Percentiles rank a stretch among this genome's conserved stretches.
Evolutionary conservation across 176 grass and related monocot genomes (phyloP).

Genomic region (Carex scoparia): DNA sequence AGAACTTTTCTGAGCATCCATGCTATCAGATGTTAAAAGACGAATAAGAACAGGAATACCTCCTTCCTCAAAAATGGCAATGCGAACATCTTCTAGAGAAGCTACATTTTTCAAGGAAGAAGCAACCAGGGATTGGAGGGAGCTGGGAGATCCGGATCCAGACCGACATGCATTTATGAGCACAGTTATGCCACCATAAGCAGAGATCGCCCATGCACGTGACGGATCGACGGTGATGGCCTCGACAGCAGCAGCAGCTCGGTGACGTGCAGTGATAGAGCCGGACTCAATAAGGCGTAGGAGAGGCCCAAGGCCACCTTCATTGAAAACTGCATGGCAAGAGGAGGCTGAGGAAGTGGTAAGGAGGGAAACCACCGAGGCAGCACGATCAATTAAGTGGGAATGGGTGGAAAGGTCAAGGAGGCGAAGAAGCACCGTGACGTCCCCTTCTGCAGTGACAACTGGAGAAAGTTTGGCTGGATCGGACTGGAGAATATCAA

Average conservation of each 20-base stretch:
- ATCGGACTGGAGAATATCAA: constrained; percentile 48
- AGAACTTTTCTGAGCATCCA: constrained; percentile 46
- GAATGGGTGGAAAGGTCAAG: constrained; percentile 68
- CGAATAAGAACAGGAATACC: constrained; percentile 57
- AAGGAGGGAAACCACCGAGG: constrained; percentile 39
- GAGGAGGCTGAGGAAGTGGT: constrained; percentile 45
- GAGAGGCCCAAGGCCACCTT: constrained; percentile 74
- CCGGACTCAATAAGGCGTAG: constrained; percentile 63
- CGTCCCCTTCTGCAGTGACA: constrained; percentile 48
- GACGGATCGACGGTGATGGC: constrained; percentile 47
- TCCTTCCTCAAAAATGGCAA: constrained; percentile 58
- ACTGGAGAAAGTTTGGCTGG: constrained; percentile 36
- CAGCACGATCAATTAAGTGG: constrained; percentile 50
- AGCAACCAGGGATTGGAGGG: constrained; percentile 40
- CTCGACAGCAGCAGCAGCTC: constrained; percentile 47
- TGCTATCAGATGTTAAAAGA: constrained; percentile 36
- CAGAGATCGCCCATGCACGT: constrained; percentile 61
- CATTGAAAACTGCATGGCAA: constrained; percentile 55
- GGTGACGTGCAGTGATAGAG: constrained; percentile 34
- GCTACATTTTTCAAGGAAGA: constrained; percentile 56
- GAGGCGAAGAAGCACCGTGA: constrained; percentile 54
- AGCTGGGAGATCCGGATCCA: constrained; percentile 42
- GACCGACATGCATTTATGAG: constrained; percentile 61
- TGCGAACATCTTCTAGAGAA: constrained; percentile 55
- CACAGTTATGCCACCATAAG: constrained; percentile 64